Evolutionary conservation across 805 yeast genomes (phyloP).

Genomic region (Yarrowia sp.): DNA sequence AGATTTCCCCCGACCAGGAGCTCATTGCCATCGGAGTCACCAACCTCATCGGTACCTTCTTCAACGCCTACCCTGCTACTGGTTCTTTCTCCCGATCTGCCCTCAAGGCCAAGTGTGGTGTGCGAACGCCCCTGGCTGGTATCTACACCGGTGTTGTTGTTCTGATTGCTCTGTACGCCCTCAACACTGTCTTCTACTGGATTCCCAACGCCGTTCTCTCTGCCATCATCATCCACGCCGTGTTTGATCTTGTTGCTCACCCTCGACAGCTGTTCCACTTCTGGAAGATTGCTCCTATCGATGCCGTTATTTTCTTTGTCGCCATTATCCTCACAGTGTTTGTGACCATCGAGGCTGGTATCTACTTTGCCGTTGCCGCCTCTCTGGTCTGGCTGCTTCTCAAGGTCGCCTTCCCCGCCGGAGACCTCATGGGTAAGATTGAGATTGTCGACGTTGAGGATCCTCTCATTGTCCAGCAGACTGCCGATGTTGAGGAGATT

Average conservation of each 20-base stretch:
- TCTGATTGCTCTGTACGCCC: conserved; percentile 75
- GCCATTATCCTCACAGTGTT: conserved; percentile 75
- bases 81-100: conserved; percentile 96
- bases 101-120: conserved; percentile 91
- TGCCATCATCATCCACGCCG: conserved; percentile 92
- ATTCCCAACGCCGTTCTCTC: conserved; percentile 86
- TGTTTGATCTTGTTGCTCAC: conserved; percentile 73
- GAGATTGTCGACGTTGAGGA: conserved; percentile 58
- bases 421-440: conserved; percentile 77
- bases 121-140: conserved; percentile 90
- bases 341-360: conserved; percentile 78
- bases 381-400: conserved; percentile 70
- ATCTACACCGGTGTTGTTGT: conserved; percentile 87
- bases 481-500: not conserved
- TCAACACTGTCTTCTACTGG: conserved; percentile 79
- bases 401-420: conserved; percentile 75
- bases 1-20: conserved; percentile 89
- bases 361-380: conserved; percentile 85
- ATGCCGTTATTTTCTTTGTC: conserved; percentile 64
- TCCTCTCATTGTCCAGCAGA: conserved; percentile 19
- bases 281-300: conserved; percentile 72
- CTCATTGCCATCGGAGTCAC: conserved; percentile 90
- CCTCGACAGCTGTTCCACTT: conserved; percentile 47
- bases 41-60: conserved; percentile 85
- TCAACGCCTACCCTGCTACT: conserved; percentile 91